Evolutionary conservation across 106 monocot species (phyloP).

Genomic region (Acanthochlamys bracteata): DNA sequence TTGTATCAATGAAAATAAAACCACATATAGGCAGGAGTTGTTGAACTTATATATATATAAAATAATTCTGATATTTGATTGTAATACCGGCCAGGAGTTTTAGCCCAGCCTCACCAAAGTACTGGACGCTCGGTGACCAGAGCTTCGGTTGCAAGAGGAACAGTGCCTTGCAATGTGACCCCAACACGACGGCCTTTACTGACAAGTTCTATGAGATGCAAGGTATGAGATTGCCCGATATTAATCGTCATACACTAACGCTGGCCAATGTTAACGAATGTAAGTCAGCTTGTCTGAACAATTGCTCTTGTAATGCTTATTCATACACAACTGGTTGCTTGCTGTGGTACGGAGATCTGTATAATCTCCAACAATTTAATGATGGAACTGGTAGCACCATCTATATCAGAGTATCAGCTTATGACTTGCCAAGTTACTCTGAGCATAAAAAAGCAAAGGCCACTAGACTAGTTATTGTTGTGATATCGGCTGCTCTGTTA

Average conservation of each 20-base stretch:
- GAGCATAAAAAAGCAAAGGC: conserved; percentile 1
- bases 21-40: conserved; percentile 5
- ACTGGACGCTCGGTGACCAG: background rate
- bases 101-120: conserved; percentile 8
- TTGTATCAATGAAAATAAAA: background rate
- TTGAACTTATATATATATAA: background rate
- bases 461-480: background rate
- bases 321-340: too few relatives aligned
- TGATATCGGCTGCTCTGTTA: background rate
- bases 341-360: background rate
- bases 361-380: conserved; percentile 19
- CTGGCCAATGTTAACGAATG: background rate
- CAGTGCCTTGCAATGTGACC: background rate
- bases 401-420: conserved; percentile 28
- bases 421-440: conserved; percentile 13
- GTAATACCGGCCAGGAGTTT: background rate
- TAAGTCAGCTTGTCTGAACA: background rate
- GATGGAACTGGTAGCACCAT: conserved; percentile 1
- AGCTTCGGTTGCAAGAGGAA: background rate
- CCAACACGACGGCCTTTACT: background rate
- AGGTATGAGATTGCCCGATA: background rate
- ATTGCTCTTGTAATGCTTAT: background rate
- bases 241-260: background rate
- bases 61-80: background rate
- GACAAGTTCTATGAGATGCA: background rate